phyloP scores from a whole-genome alignment of 1,284 basidiomycete genomes.

The Puccinia horiana region DNA sequence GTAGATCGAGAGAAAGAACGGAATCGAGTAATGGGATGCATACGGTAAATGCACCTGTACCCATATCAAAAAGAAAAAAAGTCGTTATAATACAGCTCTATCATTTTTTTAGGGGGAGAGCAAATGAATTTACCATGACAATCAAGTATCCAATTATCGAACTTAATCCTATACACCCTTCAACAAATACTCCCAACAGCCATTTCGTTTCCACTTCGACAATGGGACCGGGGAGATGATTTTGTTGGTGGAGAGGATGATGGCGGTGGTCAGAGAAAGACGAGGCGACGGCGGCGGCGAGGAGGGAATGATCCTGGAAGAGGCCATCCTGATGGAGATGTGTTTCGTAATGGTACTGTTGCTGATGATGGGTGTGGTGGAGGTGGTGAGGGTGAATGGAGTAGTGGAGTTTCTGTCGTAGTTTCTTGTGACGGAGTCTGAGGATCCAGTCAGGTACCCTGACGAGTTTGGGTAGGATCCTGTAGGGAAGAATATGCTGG shows the following conservation, averaged over 20 bases:
- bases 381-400: neutral
- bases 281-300: neutral
- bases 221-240: neutral
- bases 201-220: conserved; percentile 46
- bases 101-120: neutral
- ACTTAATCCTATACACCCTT: conserved; percentile 24
- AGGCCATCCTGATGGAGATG: neutral
- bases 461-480: conserved; percentile 32
- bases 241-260: neutral
- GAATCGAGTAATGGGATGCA: conserved; percentile 36
- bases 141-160: conserved; percentile 32
- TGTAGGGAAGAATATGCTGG: conserved; percentile 41
- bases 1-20: conserved; percentile 30
- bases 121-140: conserved; percentile 33
- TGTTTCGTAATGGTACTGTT: neutral
- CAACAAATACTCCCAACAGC: conserved; percentile 37
- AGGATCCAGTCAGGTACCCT: conserved; percentile 9
- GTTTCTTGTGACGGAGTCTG: neutral
- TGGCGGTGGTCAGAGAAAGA: neutral
- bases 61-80: neutral
- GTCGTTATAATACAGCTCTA: neutral
- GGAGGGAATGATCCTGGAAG: neutral
- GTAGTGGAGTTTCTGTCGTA: neutral
- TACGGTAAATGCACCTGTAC: conserved; percentile 44
- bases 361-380: neutral